Base-by-base conservation (phyloP, 2,329 filamentous ascomycete species). In the Venturia aucupariae region DNA sequence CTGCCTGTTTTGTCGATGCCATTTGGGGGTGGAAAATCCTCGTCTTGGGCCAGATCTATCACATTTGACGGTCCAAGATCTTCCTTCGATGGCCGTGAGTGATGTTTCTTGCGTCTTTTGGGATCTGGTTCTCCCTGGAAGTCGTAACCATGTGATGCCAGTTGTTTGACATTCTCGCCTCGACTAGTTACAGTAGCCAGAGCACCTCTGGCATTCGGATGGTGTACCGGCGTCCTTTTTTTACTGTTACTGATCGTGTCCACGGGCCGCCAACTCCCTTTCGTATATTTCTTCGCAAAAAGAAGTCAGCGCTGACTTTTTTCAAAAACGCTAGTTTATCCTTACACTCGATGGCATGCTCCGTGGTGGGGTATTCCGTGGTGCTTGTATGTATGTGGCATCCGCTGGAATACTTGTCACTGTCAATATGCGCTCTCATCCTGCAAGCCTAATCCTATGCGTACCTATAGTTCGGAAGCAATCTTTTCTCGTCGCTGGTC, bases 401-500 rank as follows among this genome's bases (percentile, higher is more conserved):
- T 57, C 27, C 13, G 51, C 51, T 32, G 51, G 51, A 19, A 4
- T 22, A 0, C 51, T 57, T 57, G 4, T 8, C 35, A 8, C 17
- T 35, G 27, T 57, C 51, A 57, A 57, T 35, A 57, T 35, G 7
- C 3, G 6, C 3, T 35, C 15, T 15, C 24, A 30, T 32, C 24
- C 15, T 57, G 27, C 27, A 57, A n/a, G 30, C 10, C 27, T 17
- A 10, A n/a, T 8, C 19, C 17, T 6, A 35, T 32, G 27, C 51
- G 51, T 57, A 57, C 51, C 30, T 57, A n/a, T 42, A 44, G n/a
- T 60, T 32, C 10, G 35, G 35, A 15, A 60, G 41, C 35, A 60
- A 60, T 60, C 59, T 39, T 41, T 32, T 4, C 59, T 60, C 59
- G 17, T 60, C 59, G 41, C 38, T 41, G 3, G 59, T 60, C n/a